Conservation (phyloP, 1,139 yeast genomes). For the Yamadazyma membranifaciens region DNA sequence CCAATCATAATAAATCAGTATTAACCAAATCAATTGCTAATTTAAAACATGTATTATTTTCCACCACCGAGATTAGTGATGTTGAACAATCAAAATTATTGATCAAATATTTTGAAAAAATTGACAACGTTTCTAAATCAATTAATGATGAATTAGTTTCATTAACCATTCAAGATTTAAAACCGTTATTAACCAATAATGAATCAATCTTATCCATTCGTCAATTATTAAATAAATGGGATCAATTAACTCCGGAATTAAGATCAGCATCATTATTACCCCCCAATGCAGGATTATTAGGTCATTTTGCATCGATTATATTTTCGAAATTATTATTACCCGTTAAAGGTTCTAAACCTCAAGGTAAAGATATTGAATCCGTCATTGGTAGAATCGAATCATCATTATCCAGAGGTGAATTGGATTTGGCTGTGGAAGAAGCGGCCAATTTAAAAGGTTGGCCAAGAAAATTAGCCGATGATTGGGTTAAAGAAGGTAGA, state of each 20-base stretch:
- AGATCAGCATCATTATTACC: slow-evolving; percentile 87
- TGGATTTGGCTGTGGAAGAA: slow-evolving; percentile 90
- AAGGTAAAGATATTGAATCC: slow-evolving; percentile 84
- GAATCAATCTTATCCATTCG: slow-evolving; percentile 60
- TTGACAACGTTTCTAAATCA: slow-evolving; percentile 41
- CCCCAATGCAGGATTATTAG: slow-evolving; percentile 92
- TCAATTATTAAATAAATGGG: slow-evolving; percentile 75
- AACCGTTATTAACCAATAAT: slow-evolving; percentile 34
- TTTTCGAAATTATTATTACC: slow-evolving; percentile 76
- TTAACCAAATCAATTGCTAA: slow-evolving; percentile 57
- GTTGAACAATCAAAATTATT: slow-evolving; percentile 31
- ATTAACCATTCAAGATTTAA: slow-evolving; percentile 37
- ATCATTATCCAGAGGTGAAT: slow-evolving; percentile 70
- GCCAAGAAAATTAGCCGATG: slow-evolving; percentile 86
- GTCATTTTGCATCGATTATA: slow-evolving; percentile 77
- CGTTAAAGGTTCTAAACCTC: slow-evolving; percentile 52
- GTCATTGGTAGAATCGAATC: slow-evolving; percentile 84
- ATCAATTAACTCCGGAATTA: slow-evolving; percentile 77
- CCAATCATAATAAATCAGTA: slow-evolving; percentile 55
- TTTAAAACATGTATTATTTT: slow-evolving; percentile 48
- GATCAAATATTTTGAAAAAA: slow-evolving; percentile 46
- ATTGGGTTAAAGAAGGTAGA: slow-evolving; percentile 89
- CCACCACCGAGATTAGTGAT: slow-evolving; percentile 17
- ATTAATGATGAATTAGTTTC: slow-evolving; percentile 43
- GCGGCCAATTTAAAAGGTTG: slow-evolving; percentile 89